Base-by-base conservation (phyloP, 495 filamentous ascomycete genomes). In the Penicillium taxi region DNA sequence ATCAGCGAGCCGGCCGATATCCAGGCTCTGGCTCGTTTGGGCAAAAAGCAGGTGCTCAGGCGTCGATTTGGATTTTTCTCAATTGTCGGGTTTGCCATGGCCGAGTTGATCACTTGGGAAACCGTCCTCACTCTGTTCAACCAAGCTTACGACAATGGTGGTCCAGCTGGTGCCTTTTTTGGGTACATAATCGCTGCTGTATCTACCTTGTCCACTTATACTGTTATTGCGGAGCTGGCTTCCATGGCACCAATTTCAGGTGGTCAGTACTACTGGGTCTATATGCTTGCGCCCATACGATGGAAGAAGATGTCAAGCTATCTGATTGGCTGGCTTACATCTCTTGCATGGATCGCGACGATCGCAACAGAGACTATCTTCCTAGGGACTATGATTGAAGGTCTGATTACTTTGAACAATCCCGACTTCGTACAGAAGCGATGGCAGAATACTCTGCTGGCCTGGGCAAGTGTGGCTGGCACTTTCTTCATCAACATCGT, bases 361-460 rank as follows among this genome's bases (percentile, higher is more conserved):
- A 42, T 60, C 22, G 56, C 58, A 12, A 61, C 56, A 5, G 54
- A 53, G 26, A 45, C 45, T 2, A 45, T 62, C 15, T 56, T 72
- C 15, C 47, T 58, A 5, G 67, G 58, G 1, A 61, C 56, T 15
- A 53, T 67, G 41, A 63, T 73, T 14, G 57, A 72, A 35, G 63
- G 54, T 6, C 50, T 75, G 4, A 55, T 69, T 30, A 45, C 62
- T 4, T 25, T 74, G 16, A 62, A 62, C 31, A 46, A 65, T 37
- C 47, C 58, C 2, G 35, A 40, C 6, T 76, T 73, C 43, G 44
- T 14, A 1, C 48, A 56, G 3, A 39, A 63, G 25, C 40, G 39
- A 8, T 78, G 67, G 67, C 72, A 77, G 12, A 67, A 58, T 9
- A 70, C 72, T 0, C 50, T 80, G 11, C 38, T 74, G 15, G 57